Base-by-base conservation (phyloP, 495 filamentous ascomycete genomes). In the Neurospora sp. region DNA sequence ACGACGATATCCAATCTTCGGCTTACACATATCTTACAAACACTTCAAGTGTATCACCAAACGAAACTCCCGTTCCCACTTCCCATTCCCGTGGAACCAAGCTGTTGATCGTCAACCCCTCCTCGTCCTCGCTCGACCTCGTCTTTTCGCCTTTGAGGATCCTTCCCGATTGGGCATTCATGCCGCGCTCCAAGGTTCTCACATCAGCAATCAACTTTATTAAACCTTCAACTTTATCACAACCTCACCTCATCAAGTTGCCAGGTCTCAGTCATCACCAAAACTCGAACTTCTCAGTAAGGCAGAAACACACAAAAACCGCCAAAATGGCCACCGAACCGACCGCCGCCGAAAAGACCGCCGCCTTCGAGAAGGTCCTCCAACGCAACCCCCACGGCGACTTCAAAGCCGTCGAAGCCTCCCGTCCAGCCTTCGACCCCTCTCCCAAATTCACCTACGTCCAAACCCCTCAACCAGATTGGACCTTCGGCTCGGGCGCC, bases 401-500 rank as follows among this genome's bases (percentile, higher is more conserved):
- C 80, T 97, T 97, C 85, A 91, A 91, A 73, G 84, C 88, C 31
- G 86, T 92, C 74, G 90, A 97, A 82, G 87, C 88, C 54, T 86
- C 88, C n/a, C 89, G 94, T 14, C 91, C 90, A 3, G 86, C 89
- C 71, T 98, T 90, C 83, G 79, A 88, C 69, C 78, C 79, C 18
- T 77, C 85, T 62, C 83, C 84, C 62, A 78, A 83, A 71, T 86
- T 92, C 79, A 84, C 79, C 46, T 89, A 86, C 80, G 93, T 90
- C 20, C 90, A 96, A 79, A 91, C 93, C 1, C 87, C 88, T 2
- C 85, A 90, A 10, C 93, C 96, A 0, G 78, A 84, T 35, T 98
- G 96, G 96, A 89, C 89, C 69, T 81, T 88, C 70, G 94, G 94
- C n/a, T 82, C 87, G 27, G 94, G 95, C 62, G 90, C 89, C 39